Evolutionary conservation across 1,139 yeast genomes (phyloP).

Genomic region (Sugiyamaella novakii): DNA sequence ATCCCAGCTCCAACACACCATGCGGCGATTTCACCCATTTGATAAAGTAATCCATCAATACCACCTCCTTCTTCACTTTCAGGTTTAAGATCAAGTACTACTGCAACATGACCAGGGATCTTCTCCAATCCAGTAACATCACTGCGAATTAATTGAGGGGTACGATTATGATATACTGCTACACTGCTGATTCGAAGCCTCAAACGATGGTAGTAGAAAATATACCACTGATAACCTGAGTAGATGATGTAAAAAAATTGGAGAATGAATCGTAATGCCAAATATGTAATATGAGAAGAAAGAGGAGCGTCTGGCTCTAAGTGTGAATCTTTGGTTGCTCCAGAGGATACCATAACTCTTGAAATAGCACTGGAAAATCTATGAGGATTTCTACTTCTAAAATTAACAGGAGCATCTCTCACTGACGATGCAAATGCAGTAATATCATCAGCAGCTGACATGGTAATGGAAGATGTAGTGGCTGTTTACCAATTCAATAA

Average conservation of each 20-base stretch:
- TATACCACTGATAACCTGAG: constrained; percentile 12
- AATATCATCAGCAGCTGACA: constrained; percentile 11
- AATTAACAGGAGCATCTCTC: constrained; percentile 5
- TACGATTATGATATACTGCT: constrained; percentile 75
- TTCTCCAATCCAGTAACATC: constrained; percentile 74
- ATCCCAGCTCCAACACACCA: constrained; percentile 92
- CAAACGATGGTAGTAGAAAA: constrained; percentile 50
- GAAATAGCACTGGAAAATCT: constrained; percentile 11
- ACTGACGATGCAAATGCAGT: constrained; percentile 8
- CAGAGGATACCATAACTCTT: constrained; percentile 15
- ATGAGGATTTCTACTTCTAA: constrained; percentile 1
- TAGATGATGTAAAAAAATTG: constrained; percentile 10
- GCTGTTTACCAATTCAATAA: no score
- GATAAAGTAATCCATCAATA: constrained; percentile 73
- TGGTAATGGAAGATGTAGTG: not conserved
- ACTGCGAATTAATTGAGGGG: constrained; percentile 83
- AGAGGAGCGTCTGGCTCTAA: constrained; percentile 13
- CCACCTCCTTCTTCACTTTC: constrained; percentile 94
- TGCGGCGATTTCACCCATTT: constrained; percentile 73
- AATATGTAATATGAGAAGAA: constrained; percentile 13
- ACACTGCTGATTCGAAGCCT: constrained; percentile 62
- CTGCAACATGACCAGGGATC: constrained; percentile 75
- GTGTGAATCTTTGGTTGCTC: constrained; percentile 9
- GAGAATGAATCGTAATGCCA: constrained; percentile 11
- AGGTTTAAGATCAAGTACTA: constrained; percentile 67